These are phyloP conservation scores for Rhizopogon rudus DNA, from an alignment of 768 basidiomycete species.

Conservation along the genomic window DNA sequence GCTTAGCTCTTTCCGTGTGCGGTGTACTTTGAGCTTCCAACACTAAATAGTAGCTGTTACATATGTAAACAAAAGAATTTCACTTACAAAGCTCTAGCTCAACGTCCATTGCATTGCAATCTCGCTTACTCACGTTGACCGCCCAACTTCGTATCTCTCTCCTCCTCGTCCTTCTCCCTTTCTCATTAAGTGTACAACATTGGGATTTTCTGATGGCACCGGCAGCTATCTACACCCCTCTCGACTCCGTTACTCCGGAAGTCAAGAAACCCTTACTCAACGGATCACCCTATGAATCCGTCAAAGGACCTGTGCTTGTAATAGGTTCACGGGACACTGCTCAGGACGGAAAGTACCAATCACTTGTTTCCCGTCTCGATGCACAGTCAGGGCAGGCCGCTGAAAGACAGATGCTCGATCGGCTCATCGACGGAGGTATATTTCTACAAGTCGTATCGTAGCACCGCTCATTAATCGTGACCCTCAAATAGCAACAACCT, in stretches of 20 bases:
- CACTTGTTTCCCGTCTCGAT: conserved; percentile 57
- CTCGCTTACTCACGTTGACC: too few species aligned
- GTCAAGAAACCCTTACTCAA: conserved; percentile 10
- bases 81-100: too few species aligned
- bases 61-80: too few species aligned
- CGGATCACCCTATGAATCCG: background rate
- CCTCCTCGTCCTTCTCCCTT: background rate
- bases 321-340: conserved; percentile 79
- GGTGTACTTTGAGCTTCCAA: too few species aligned
- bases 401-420: conserved; percentile 79
- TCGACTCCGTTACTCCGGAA: conserved; percentile 11
- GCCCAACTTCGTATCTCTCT: background rate
- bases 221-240: conserved; percentile 40
- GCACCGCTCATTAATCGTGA: background rate
- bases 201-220: conserved; percentile 47
- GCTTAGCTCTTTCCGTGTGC: too few species aligned
- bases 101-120: too few species aligned
- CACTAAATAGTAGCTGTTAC: too few species aligned
- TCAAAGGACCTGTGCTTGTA: conserved; percentile 53
- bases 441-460: conserved; percentile 7
- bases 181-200: background rate
- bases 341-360: conserved; percentile 74
- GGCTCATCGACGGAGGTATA: conserved; percentile 77
- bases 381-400: conserved; percentile 39
- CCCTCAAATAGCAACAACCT: conserved; percentile 45